Percentiles rank a stretch among this genome's conserved stretches.
These are phyloP conservation scores for Pueraria montana DNA, from an alignment of 306 rosid species.

Conservation along the genomic window DNA sequence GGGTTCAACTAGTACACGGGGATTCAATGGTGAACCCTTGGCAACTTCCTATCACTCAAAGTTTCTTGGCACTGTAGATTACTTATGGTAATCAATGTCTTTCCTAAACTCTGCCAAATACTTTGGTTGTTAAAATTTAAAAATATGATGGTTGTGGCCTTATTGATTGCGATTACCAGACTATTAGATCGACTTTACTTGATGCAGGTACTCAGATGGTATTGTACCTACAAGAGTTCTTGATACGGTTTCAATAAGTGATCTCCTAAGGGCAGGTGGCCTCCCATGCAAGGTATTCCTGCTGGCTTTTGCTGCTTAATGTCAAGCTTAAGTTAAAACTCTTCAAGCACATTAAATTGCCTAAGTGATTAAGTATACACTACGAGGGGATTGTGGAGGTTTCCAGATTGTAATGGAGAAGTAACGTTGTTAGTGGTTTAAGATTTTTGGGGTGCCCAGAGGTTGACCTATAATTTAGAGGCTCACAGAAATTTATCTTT, in stretches of 20 bases:
- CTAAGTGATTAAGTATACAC: neutral
- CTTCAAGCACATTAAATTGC: constrained; percentile 3
- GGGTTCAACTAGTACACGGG: constrained; percentile 76
- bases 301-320: constrained; percentile 25
- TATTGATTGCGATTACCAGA: constrained; percentile 24
- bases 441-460: neutral
- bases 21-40: constrained; percentile 75
- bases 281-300: constrained; percentile 86
- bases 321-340: constrained; percentile 3
- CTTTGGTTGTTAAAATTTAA: constrained; percentile 21
- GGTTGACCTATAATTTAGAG: constrained; percentile 18
- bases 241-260: constrained; percentile 74
- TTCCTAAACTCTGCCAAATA: constrained; percentile 11
- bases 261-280: constrained; percentile 75
- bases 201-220: constrained; percentile 75
- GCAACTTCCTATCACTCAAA: constrained; percentile 94
- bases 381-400: constrained; percentile 18
- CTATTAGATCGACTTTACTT: constrained; percentile 36
- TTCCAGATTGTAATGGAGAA: constrained; percentile 5
- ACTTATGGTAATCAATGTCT: constrained; percentile 75
- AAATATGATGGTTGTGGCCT: constrained; percentile 1
- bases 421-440: constrained; percentile 13
- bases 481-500: neutral
- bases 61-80: constrained; percentile 94
- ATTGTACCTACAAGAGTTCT: constrained; percentile 77